phyloP scores from a whole-genome alignment of 108 stramenopile genomes.

The Hondaea fermentalgiana region DNA sequence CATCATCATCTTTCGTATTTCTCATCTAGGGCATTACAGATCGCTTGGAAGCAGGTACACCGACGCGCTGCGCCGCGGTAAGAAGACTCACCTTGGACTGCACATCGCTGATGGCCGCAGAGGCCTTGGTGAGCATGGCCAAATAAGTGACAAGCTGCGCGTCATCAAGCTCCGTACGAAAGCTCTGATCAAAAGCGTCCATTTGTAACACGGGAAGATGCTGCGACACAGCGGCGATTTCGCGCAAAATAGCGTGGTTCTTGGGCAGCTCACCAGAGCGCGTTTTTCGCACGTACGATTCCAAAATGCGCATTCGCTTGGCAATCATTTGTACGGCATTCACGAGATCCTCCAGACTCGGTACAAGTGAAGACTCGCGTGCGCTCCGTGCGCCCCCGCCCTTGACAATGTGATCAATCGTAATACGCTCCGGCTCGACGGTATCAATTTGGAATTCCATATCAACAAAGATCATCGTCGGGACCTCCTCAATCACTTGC shows the following conservation, averaged over 20 bases:
- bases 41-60: too few species aligned
- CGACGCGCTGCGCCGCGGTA: too few species aligned
- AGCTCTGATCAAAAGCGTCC: not conserved
- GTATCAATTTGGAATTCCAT: constrained; percentile 7
- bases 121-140: not conserved
- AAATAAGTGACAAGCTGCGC: not conserved
- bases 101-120: not conserved
- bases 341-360: not conserved
- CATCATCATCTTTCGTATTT: too few species aligned
- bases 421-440: not conserved
- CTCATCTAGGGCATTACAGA: too few species aligned
- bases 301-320: not conserved
- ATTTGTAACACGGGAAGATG: not conserved
- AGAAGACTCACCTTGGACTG: not conserved
- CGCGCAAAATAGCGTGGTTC: not conserved
- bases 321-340: not conserved
- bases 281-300: not conserved
- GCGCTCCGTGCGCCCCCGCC: not conserved
- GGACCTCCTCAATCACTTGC: not conserved
- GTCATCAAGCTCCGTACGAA: not conserved
- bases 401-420: constrained; percentile 15
- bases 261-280: not conserved
- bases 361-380: not conserved
- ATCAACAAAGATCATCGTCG: constrained; percentile 3
- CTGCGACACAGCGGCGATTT: not conserved